Evolutionary conservation across 306 rosid genomes (phyloP), one percentile per base, ranked within the genome.

Genomic region (Calophaca sinica): DNA sequence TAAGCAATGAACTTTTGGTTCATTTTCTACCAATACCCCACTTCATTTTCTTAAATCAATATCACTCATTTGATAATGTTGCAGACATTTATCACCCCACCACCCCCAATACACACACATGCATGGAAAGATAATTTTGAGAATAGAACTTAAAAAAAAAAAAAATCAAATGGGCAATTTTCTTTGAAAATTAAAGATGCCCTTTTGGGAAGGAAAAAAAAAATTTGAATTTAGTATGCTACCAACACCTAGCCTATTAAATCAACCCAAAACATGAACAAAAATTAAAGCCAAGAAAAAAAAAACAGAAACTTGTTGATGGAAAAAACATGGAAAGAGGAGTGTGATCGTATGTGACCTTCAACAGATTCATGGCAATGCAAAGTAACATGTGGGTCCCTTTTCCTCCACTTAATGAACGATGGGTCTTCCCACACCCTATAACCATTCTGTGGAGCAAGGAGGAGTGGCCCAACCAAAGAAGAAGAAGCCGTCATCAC

Each of bases 341-440:
- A 9, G 9, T 14, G 26, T 15, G 70, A 46, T 7, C 1, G 3
- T 12, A 44, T 10, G 53, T 51, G n/a, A 94, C 98, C 98, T 82
- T 94, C 93, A 74, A 94, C 69, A 28, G 98, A 94, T 9, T 90
- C 97, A 79, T 94, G 97, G 84, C 90, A 94, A 29, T 86, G 97
- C 52, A 94, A 82, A 74, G 86, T 84, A 81, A 90, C 97, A 65
- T 91, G 98, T 2, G 96, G 26, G 49, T 94, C 97, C 64, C 96
- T 87, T 86, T 94, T 94, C 50, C 75, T 87, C 98, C 98, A 94
- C 75, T 90, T 88, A 89, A 94, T 83, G 89, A 94, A 85, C 6
- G 92, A 79, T 14, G 84, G 98, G 79, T 94, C 98, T 79, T 94
- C 96, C 98, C 98, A 94, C 11, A 83, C 89, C 39, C 78, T 91